Base-by-base conservation (phyloP, 2,329 filamentous ascomycete species). In the Ascochyta rabiei region DNA sequence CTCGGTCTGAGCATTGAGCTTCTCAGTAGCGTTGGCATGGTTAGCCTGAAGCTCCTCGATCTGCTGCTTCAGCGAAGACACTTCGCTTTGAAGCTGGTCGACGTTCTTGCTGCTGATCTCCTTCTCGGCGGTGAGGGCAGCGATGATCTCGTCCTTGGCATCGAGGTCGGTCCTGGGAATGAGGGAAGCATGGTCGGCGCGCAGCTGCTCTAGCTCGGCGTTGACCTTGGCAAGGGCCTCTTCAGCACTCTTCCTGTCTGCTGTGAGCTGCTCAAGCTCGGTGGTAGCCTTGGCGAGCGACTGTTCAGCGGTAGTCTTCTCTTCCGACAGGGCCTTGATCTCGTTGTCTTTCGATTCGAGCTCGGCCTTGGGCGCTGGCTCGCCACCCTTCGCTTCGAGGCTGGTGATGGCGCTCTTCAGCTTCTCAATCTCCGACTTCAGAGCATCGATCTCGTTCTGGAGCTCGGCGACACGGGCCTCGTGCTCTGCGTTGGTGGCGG, bases 321-420 rank as follows among this genome's bases (percentile, higher is more conserved):
- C 59, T 37, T 45, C 60, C 19, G 62, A 58, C 6, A 70, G 58
- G 10, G 57, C 44, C 34, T 68, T 61, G 38, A 73, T 62, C 49
- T 70, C 64, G 43, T 53, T 56, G 21, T 69, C 63, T 60, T 74
- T 75, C 18, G 67, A 61, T 33, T 71, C 66, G 16, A 72, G 31
- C 12, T 70, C 67, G 13, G 58, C 56, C 33, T 64, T 66, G 31
- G 66, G 62, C 2, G 61, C 62, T 16, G 59, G 56, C 13, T 60
- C 59, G 28, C 51, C 50, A 43, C 54, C 52, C 40, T 57, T 59
- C 6, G 59, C 48, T 41, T 69, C 59, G n/a, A 71, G 51, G 23
- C 56, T 57, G 1, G 56, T 61, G 12, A 73, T 66, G 24, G 57
- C 55, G 24, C 56, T 59, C 54, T 71, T 66, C 33, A 75, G 63